phyloP scores from a whole-genome alignment of 116 monocot species.

The Thalassia testudinum region DNA sequence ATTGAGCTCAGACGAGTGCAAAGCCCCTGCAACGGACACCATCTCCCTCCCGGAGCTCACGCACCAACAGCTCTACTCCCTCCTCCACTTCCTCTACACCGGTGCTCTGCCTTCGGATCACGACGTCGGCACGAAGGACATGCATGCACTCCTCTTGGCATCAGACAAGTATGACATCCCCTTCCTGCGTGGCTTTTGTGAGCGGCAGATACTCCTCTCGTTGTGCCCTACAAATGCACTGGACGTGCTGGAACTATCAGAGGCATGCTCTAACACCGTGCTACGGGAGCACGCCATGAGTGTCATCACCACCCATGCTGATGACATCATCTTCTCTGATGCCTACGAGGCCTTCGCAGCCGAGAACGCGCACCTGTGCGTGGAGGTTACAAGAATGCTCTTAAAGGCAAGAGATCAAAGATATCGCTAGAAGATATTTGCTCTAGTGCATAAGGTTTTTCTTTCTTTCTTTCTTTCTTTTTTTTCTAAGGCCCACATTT shows the following conservation, averaged over 20 bases:
- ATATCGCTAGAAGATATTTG: too few relatives aligned
- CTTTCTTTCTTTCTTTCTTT: too few relatives aligned
- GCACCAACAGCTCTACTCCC: conserved; percentile 42
- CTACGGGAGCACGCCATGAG: conserved; percentile 38
- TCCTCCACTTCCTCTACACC: conserved; percentile 61
- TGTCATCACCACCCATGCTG: conserved; percentile 20
- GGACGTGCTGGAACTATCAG: conserved; percentile 45
- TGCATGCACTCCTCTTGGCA: conserved; percentile 35
- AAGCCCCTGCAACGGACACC: conserved; percentile 32
- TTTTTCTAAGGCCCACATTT: too few relatives aligned
- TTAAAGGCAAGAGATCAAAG: too few relatives aligned
- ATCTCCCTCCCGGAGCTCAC: conserved; percentile 58
- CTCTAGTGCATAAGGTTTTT: too few relatives aligned
- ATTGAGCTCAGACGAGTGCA: conserved; percentile 53
- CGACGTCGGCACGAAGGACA: background rate
- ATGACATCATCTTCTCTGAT: conserved; percentile 39
- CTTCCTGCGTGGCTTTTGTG: conserved; percentile 36
- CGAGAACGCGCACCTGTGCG: conserved; percentile 45
- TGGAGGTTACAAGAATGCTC: conserved; percentile 61
- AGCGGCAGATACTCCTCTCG: conserved; percentile 22
- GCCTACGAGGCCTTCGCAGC: conserved; percentile 35
- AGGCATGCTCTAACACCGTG: conserved; percentile 23
- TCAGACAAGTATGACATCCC: conserved; percentile 69
- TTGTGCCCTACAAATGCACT: conserved; percentile 35
- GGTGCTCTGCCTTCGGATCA: conserved; percentile 20